Evolutionary conservation across 2,329 filamentous ascomycete genomes (phyloP).

Genomic region (Magnaporthiopsis poae): DNA sequence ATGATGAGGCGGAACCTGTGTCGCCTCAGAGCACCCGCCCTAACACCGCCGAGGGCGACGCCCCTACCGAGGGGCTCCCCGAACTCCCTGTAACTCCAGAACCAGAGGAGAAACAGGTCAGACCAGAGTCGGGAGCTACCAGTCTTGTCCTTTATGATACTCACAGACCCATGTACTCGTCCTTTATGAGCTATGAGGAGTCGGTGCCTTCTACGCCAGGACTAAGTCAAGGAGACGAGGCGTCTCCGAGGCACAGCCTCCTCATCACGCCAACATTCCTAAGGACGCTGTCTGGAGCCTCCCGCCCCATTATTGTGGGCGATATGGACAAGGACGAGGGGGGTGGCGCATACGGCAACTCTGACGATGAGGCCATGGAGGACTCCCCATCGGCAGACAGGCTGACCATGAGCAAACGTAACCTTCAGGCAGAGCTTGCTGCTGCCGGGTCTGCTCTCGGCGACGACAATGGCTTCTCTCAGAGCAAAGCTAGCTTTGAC

Average conservation of each 20-base stretch:
- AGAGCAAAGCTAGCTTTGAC: slow-evolving; percentile 1
- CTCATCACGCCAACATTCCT: slow-evolving; percentile 18
- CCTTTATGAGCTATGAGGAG: slow-evolving; percentile 1
- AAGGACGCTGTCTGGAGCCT: not conserved
- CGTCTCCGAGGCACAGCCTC: slow-evolving; percentile 22
- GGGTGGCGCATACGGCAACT: not conserved
- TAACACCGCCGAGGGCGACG: not conserved
- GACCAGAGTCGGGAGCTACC: not conserved
- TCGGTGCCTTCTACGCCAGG: slow-evolving; percentile 21
- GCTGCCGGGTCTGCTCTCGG: not conserved
- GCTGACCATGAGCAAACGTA: not conserved
- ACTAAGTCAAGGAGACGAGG: slow-evolving; percentile 20
- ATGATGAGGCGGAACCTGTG: not conserved
- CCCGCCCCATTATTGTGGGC: not conserved
- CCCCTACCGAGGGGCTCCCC: not conserved
- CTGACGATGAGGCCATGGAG: not conserved
- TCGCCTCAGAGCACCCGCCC: not conserved
- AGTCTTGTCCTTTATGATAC: not conserved
- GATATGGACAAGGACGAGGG: not conserved
- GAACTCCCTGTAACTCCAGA: not conserved
- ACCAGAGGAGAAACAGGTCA: not conserved
- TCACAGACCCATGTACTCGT: not conserved
- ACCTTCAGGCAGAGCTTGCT: not conserved
- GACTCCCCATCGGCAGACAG: not conserved
- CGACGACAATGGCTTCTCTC: not conserved